Conservation (phyloP, 371 early-diverging fungal genomes). For the Blastocladiella emersonii region DNA sequence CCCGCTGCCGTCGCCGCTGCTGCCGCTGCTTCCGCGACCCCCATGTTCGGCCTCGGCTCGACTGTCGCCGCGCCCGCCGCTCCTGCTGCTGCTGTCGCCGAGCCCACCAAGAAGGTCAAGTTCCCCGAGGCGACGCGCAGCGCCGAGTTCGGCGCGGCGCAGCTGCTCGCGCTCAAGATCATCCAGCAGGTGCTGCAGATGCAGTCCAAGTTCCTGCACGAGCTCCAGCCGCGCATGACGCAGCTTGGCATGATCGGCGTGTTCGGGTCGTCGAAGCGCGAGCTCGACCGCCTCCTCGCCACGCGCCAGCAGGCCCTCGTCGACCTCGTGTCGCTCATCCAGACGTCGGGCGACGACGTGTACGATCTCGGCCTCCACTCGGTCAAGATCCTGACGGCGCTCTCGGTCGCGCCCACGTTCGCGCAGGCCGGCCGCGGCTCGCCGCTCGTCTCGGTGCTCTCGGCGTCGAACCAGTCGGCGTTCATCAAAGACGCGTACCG, state of each 20-base stretch:
- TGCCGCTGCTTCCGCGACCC: background rate
- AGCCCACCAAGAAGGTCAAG: background rate
- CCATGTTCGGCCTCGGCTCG: background rate
- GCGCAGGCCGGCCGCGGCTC: slow-evolving; percentile 7
- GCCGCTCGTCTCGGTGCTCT: background rate
- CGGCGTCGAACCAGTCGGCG: background rate
- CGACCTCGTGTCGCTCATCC: slow-evolving; percentile 50
- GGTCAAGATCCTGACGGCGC: slow-evolving; percentile 50
- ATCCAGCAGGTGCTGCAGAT: background rate
- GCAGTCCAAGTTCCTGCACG: background rate
- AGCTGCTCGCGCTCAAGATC: background rate
- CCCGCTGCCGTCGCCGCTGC: background rate
- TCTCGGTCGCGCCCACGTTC: slow-evolving; percentile 41
- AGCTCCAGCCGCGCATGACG: background rate
- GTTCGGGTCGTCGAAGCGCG: background rate
- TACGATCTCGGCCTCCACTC: slow-evolving; percentile 60
- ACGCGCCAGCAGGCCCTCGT: slow-evolving; percentile 48
- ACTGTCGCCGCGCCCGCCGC: background rate
- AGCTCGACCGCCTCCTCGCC: slow-evolving; percentile 60
- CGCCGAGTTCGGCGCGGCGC: background rate
- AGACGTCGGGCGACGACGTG: slow-evolving; percentile 19
- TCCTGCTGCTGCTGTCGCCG: background rate
- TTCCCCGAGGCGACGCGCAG: background rate
- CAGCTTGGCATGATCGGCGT: background rate
- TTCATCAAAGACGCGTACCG: slow-evolving; percentile 11